Conservation (phyloP, 106 monocot species). For the Narthecium ossifragum region DNA sequence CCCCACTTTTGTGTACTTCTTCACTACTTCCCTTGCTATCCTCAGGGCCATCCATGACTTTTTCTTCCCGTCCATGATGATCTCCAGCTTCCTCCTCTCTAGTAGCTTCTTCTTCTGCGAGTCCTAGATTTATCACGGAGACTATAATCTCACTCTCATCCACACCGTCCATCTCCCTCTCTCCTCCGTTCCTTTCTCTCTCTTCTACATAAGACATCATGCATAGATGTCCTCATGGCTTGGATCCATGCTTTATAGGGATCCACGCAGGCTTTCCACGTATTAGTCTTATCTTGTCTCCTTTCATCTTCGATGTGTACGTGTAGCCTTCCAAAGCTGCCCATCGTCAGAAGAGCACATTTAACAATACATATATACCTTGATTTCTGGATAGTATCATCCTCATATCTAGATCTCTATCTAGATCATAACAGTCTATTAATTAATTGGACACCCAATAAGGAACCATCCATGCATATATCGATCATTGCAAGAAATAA, state of each 20-base stretch:
- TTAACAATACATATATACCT: background rate
- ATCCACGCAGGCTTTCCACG: background rate
- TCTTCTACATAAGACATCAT: background rate
- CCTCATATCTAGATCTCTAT: too few relatives aligned
- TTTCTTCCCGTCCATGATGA: background rate
- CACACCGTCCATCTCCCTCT: constrained; percentile 2
- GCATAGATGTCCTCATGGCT: background rate
- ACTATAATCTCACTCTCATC: constrained; percentile 8
- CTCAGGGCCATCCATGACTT: too few relatives aligned
- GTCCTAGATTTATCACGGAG: background rate
- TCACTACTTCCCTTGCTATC: background rate
- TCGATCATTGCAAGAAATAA: background rate
- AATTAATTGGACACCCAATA: too few relatives aligned
- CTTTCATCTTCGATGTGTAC: background rate
- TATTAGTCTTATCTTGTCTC: background rate
- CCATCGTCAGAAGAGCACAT: background rate
- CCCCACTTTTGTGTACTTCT: background rate
- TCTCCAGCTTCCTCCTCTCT: background rate
- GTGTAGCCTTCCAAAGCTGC: background rate
- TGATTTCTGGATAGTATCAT: background rate
- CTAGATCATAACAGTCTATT: too few relatives aligned
- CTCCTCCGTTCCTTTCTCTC: background rate
- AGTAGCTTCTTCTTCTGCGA: background rate
- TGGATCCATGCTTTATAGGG: too few relatives aligned
- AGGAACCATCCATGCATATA: background rate